phyloP scores from a whole-genome alignment of 2,329 filamentous ascomycete genomes.

The Claviceps pusilla region DNA sequence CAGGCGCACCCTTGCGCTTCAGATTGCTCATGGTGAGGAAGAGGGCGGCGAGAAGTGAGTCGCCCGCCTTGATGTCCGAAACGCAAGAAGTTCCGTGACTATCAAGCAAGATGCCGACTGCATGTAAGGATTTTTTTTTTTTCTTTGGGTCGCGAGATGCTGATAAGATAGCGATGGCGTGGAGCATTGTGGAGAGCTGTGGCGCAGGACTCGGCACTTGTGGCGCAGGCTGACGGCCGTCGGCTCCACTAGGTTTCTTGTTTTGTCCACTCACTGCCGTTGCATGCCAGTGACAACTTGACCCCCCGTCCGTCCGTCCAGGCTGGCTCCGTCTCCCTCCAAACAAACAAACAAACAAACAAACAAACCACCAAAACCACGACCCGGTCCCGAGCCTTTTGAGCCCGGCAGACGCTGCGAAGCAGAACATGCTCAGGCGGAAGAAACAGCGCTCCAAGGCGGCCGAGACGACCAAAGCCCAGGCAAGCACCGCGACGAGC shows the following conservation, averaged over 20 bases:
- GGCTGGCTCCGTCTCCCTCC: no score
- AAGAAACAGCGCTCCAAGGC: conserved; percentile 20
- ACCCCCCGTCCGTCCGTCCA: neutral
- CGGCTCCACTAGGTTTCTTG: no score
- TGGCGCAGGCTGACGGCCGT: conserved; percentile 1
- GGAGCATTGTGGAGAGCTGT: neutral
- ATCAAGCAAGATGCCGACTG: conserved; percentile 3
- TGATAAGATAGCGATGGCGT: conserved; percentile 10
- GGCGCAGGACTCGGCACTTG: neutral
- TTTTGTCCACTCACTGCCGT: neutral
- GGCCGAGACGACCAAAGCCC: conserved; percentile 3
- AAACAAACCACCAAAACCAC: no score
- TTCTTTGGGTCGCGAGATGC: conserved; percentile 11
- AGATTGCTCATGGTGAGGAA: conserved; percentile 35
- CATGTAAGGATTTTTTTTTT: conserved; percentile 1
- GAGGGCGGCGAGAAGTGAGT: neutral
- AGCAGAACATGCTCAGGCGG: conserved; percentile 17
- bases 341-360: no score
- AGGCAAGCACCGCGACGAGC: conserved; percentile 5
- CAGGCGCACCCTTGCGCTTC: conserved; percentile 44
- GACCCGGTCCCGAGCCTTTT: neutral
- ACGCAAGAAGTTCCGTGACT: conserved; percentile 2
- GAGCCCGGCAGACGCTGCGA: neutral
- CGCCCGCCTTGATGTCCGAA: neutral
- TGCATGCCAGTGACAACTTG: neutral